These are phyloP conservation scores for Ophiocordyceps australis DNA, from an alignment of 2,329 filamentous ascomycete genomes.

Conservation along the genomic window DNA sequence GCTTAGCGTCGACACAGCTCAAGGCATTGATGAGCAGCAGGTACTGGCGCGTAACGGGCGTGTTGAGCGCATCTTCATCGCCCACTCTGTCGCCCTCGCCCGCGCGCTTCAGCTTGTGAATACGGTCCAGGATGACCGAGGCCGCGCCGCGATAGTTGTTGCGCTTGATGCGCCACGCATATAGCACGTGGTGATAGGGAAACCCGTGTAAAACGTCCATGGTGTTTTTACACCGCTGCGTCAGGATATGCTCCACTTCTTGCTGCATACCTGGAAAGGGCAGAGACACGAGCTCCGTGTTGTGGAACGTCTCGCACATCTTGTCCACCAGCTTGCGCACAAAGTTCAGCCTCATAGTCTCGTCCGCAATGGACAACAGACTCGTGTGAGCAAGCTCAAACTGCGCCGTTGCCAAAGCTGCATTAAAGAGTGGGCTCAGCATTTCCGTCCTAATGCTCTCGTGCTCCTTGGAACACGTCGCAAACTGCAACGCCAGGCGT, in stretches of 20 bases:
- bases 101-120: slow-evolving; percentile 40
- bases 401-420: slow-evolving; percentile 58
- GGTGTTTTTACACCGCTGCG: slow-evolving; percentile 50
- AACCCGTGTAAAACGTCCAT: slow-evolving; percentile 47
- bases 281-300: slow-evolving; percentile 50
- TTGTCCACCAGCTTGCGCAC: slow-evolving; percentile 51
- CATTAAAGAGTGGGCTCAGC: slow-evolving; percentile 68
- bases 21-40: slow-evolving; percentile 87
- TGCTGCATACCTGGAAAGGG: slow-evolving; percentile 64
- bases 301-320: slow-evolving; percentile 51
- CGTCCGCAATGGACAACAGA: slow-evolving; percentile 53
- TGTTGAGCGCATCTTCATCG: slow-evolving; percentile 39
- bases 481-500: slow-evolving; percentile 52
- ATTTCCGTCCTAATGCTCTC: slow-evolving; percentile 45
- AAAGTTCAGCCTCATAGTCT: slow-evolving; percentile 51
- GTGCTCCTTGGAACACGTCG: slow-evolving; percentile 10
- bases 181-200: slow-evolving; percentile 81
- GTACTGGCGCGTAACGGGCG: slow-evolving; percentile 55
- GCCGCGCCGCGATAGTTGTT: slow-evolving; percentile 73
- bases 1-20: slow-evolving; percentile 60
- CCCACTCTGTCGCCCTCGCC: slow-evolving; percentile 39
- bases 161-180: slow-evolving; percentile 73
- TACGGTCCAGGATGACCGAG: slow-evolving; percentile 40
- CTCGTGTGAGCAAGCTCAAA: slow-evolving; percentile 73
- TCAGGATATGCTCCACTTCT: slow-evolving; percentile 62